Evolutionary conservation across 2,329 filamentous ascomycete genomes (phyloP).

Genomic region (Stagonosporopsis rhizophila): DNA sequence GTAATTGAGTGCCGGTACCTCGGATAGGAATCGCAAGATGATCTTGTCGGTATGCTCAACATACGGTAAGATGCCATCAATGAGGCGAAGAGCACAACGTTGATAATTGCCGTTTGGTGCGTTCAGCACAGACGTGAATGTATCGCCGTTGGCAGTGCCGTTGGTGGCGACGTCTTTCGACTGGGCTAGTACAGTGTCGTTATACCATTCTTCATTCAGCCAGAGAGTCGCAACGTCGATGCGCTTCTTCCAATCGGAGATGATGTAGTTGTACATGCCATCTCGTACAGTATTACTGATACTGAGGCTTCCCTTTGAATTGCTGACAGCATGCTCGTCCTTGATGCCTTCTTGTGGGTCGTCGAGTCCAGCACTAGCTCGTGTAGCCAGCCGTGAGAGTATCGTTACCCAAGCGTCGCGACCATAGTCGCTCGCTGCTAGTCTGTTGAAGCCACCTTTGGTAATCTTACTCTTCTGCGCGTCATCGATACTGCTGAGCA

Average conservation of each 20-base stretch:
- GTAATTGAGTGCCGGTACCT: constrained; percentile 80
- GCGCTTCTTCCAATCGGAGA: constrained; percentile 89
- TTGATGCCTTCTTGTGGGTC: constrained; percentile 70
- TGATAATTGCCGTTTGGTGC: constrained; percentile 69
- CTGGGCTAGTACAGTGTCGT: constrained; percentile 70
- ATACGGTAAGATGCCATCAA: constrained; percentile 89
- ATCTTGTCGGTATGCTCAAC: constrained; percentile 91
- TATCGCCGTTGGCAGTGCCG: constrained; percentile 55
- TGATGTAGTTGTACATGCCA: constrained; percentile 80
- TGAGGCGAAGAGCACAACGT: constrained; percentile 77
- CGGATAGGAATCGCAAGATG: constrained; percentile 87
- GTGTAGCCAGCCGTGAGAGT: constrained; percentile 82
- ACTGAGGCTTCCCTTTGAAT: constrained; percentile 46
- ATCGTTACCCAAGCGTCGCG: constrained; percentile 91
- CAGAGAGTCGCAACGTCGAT: constrained; percentile 92
- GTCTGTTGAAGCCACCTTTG: constrained; percentile 76
- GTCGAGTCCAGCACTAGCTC: constrained; percentile 75
- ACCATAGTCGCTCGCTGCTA: constrained; percentile 84
- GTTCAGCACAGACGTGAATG: constrained; percentile 32
- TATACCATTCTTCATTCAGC: constrained; percentile 99
- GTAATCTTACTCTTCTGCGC: constrained; percentile 58
- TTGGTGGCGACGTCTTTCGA: constrained; percentile 27
- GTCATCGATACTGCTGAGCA: constrained; percentile 77
- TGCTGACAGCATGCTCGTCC: constrained; percentile 57
- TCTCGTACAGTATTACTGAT: constrained; percentile 78